Percentiles rank a stretch among this genome's conserved stretches.
phyloP scores from a whole-genome alignment of 2,329 filamentous ascomycete species.

The Xylaria sp. region DNA sequence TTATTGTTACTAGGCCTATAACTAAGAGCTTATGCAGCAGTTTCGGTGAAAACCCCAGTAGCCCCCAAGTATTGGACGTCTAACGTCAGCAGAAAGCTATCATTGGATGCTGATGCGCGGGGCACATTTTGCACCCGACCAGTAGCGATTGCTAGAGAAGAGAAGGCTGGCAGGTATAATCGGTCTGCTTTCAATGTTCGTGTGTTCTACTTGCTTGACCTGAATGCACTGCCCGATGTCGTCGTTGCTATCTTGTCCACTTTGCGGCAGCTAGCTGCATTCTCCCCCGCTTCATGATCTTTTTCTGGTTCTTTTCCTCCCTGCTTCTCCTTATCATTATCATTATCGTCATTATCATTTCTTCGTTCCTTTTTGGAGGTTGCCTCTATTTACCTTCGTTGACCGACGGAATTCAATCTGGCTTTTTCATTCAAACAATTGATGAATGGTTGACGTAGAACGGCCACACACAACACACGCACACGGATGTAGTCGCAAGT shows the following conservation, averaged over 20 bases:
- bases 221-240: background rate
- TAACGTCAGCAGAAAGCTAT: background rate
- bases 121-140: background rate
- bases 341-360: background rate
- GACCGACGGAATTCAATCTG: background rate
- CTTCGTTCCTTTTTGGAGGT: background rate
- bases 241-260: background rate
- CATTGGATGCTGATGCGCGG: background rate
- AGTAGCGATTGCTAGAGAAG: background rate
- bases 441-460: background rate
- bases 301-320: background rate
- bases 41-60: constrained; percentile 1
- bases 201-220: background rate
- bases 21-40: no score
- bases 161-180: background rate
- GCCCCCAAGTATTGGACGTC: background rate
- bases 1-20: background rate
- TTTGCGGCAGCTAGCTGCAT: background rate
- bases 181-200: background rate
- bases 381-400: background rate
- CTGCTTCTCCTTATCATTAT: background rate
- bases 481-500: background rate
- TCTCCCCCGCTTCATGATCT: background rate
- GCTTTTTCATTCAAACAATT: background rate
- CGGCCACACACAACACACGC: background rate